Conservation (phyloP, 164 flowering plant genomes). For the Pachysandra terminalis region DNA sequence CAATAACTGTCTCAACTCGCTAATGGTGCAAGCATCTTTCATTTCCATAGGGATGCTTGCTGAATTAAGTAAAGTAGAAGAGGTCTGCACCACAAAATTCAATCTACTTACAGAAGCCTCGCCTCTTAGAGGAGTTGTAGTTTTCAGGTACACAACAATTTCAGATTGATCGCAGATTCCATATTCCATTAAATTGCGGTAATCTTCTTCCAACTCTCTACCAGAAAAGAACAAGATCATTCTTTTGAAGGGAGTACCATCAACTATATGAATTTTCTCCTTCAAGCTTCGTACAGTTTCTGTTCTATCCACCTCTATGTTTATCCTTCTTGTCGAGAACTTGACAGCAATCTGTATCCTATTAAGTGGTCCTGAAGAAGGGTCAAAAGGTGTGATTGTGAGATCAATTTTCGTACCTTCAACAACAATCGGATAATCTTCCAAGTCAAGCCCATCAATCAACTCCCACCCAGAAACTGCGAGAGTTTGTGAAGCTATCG, state of each 20-base stretch:
- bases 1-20: constrained; percentile 48
- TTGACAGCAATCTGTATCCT: constrained; percentile 41
- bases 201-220: constrained; percentile 55
- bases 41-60: constrained; percentile 57
- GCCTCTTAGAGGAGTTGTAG: constrained; percentile 17
- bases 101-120: constrained; percentile 39
- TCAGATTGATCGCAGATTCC: constrained; percentile 55
- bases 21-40: constrained; percentile 45
- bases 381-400: constrained; percentile 16
- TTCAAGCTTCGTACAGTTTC: constrained; percentile 66
- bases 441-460: constrained; percentile 75
- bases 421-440: constrained; percentile 56
- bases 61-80: constrained; percentile 53
- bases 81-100: constrained; percentile 51
- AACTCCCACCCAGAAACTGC: constrained; percentile 54
- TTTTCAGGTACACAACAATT: constrained; percentile 43
- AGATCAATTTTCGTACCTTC: constrained; percentile 65
- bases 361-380: background rate
- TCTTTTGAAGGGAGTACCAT: constrained; percentile 54
- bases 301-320: constrained; percentile 45
- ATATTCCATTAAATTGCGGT: constrained; percentile 51
- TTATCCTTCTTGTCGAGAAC: constrained; percentile 38
- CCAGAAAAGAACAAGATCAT: constrained; percentile 48
- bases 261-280: constrained; percentile 68
- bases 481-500: constrained; percentile 48